A percentile compares a stretch with the other conserved stretches of the same genome.
phyloP scores from a whole-genome alignment of 2,329 filamentous ascomycete genomes.

The Nemania sp. region DNA sequence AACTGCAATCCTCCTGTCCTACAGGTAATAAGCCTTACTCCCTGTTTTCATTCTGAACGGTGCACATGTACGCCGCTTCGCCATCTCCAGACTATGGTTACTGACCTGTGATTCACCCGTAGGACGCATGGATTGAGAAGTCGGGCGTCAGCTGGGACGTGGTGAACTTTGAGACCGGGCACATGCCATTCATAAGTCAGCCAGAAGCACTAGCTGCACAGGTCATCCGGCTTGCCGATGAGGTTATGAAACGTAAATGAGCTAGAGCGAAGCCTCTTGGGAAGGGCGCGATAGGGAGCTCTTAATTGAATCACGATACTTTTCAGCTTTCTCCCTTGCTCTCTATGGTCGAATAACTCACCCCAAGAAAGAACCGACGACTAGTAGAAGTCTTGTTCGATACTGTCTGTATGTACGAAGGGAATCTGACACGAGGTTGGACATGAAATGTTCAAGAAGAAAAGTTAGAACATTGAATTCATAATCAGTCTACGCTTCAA shows the following conservation, averaged over 20 bases:
- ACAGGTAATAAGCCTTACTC: slow-evolving; percentile 16
- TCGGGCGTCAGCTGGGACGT: slow-evolving; percentile 35
- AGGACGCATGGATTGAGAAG: slow-evolving; percentile 33
- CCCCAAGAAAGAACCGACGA: not conserved
- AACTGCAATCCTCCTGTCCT: slow-evolving; percentile 29
- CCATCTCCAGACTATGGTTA: not conserved
- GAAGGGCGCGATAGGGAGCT: no score
- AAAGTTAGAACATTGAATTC: not conserved
- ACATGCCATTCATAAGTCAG: slow-evolving; percentile 37
- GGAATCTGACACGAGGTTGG: not conserved
- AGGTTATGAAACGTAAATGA: not conserved
- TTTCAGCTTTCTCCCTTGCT: no score
- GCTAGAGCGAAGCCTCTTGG: no score
- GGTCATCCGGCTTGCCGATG: slow-evolving; percentile 25
- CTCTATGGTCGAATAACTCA: no score
- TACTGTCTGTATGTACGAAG: not conserved
- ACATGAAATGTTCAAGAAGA: not conserved
- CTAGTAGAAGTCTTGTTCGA: not conserved
- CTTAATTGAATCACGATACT: no score
- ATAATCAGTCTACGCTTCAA: not conserved
- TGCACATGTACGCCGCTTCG: not conserved
- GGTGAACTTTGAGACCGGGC: slow-evolving; percentile 32
- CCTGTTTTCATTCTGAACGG: not conserved
- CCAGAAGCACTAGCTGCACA: slow-evolving; percentile 28
- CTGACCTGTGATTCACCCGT: not conserved